These are phyloP conservation scores for Ottelia alismoides DNA, from an alignment of 106 monocot genomes.

Conservation along the genomic window DNA sequence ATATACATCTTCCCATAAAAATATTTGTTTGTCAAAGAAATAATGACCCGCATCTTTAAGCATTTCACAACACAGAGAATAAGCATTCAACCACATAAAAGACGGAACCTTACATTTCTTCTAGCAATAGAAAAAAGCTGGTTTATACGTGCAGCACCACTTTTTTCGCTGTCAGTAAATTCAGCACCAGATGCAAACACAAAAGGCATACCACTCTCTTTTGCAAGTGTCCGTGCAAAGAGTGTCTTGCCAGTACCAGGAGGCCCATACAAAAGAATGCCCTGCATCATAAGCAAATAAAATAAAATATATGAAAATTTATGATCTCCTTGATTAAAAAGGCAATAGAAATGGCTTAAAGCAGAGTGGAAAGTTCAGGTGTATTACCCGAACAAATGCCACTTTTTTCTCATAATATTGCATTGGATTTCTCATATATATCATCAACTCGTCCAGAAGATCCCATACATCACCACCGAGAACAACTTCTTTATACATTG, in stretches of 20 bases:
- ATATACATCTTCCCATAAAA: no score
- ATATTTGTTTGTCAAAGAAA: no score
- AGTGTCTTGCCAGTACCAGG: slow-evolving; percentile 92
- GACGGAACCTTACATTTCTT: no score
- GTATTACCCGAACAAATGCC: slow-evolving; percentile 69
- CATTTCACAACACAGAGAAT: no score
- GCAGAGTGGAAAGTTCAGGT: no score
- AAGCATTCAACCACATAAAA: no score
- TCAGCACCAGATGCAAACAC: slow-evolving; percentile 93
- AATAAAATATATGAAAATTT: no score
- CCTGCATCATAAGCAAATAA: no score
- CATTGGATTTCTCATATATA: slow-evolving; percentile 92
- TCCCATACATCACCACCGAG: slow-evolving; percentile 93
- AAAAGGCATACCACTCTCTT: slow-evolving; percentile 89
- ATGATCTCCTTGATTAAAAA: no score
- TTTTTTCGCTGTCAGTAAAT: slow-evolving; percentile 85
- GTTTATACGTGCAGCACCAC: slow-evolving; percentile 87
- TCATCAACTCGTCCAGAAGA: slow-evolving; percentile 86
- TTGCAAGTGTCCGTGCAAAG: slow-evolving; percentile 78
- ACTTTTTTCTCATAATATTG: slow-evolving; percentile 88
- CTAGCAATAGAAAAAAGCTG: slow-evolving; percentile 69
- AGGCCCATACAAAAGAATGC: slow-evolving; percentile 78
- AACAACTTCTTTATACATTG: slow-evolving; percentile 76
- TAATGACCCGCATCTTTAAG: no score
- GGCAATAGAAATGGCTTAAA: no score